Conservation (phyloP, 345 rosid species). For the Excoecaria cochinchinensis region DNA sequence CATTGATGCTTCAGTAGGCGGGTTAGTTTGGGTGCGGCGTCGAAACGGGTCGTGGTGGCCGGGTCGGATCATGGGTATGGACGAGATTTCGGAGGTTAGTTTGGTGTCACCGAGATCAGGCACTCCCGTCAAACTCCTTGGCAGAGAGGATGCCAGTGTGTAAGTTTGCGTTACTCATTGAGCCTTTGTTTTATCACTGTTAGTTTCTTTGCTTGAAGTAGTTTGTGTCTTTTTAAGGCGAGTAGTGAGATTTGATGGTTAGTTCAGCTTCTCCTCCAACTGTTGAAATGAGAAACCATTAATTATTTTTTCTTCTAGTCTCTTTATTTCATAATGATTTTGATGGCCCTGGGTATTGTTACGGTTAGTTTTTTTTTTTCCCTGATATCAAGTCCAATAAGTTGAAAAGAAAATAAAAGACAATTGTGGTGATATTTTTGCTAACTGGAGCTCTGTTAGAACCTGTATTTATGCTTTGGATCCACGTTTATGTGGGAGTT, state of each 20-base stretch:
- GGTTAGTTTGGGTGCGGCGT: conserved; percentile 96
- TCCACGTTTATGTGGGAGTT: background rate
- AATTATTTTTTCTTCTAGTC: background rate
- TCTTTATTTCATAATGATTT: background rate
- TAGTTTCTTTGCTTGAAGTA: background rate
- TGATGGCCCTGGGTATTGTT: background rate
- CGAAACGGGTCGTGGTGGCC: conserved; percentile 99
- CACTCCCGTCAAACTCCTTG: conserved; percentile 93
- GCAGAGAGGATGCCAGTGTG: conserved; percentile 95
- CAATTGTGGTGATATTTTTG: background rate
- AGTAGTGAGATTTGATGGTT: background rate
- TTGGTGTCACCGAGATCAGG: conserved; percentile 82
- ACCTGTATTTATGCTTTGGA: background rate
- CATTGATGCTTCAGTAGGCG: conserved; percentile 82
- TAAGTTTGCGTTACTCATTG: conserved; percentile 43
- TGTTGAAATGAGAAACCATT: background rate
- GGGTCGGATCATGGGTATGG: conserved; percentile 70
- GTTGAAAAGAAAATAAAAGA: background rate
- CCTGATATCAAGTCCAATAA: background rate
- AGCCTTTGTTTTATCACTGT: background rate
- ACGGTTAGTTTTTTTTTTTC: background rate
- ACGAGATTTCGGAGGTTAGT: conserved; percentile 71
- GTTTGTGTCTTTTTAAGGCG: background rate
- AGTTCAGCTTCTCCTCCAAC: background rate
- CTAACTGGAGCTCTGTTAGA: background rate